These are phyloP conservation scores for Agroathelia rolfsii DNA, from an alignment of 1,284 basidiomycete genomes.

Conservation along the genomic window DNA sequence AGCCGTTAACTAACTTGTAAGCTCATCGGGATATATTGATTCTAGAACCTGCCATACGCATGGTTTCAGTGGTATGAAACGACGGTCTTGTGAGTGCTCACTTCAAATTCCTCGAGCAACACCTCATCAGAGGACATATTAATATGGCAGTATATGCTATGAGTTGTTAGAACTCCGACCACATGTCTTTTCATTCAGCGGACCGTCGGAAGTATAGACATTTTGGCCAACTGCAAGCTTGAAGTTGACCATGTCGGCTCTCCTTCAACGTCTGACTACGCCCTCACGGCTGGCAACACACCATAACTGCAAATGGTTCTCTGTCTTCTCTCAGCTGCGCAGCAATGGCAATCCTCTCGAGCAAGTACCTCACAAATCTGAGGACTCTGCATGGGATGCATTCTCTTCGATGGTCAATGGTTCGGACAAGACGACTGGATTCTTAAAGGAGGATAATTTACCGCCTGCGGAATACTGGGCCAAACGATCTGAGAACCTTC, in stretches of 20 bases:
- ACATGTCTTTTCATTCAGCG: constrained; percentile 11
- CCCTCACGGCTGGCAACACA: constrained; percentile 5
- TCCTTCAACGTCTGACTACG: constrained; percentile 6
- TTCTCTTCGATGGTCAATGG: constrained; percentile 3
- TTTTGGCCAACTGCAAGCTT: too few relatives aligned
- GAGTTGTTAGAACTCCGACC: constrained; percentile 9
- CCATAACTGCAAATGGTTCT: constrained; percentile 4
- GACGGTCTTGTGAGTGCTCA: constrained; percentile 22
- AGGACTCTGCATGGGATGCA: neutral
- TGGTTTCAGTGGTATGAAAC: constrained; percentile 5
- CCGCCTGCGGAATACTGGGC: constrained; percentile 29
- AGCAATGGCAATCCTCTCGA: neutral
- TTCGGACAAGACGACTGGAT: constrained; percentile 10
- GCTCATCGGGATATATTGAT: constrained; percentile 90
- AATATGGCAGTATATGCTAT: constrained; percentile 6
- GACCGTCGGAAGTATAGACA: too few relatives aligned
- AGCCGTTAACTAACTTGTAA: constrained; percentile 65
- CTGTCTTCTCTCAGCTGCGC: constrained; percentile 7
- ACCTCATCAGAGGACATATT: constrained; percentile 52
- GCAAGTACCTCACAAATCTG: neutral
- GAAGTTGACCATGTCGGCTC: too few relatives aligned
- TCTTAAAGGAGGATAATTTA: constrained; percentile 11
- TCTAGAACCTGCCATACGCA: constrained; percentile 66
- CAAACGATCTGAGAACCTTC: constrained; percentile 20
- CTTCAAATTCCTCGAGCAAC: constrained; percentile 83